Conservation (phyloP, 2,329 filamentous ascomycete species). For the Claviceps fusiformis region DNA sequence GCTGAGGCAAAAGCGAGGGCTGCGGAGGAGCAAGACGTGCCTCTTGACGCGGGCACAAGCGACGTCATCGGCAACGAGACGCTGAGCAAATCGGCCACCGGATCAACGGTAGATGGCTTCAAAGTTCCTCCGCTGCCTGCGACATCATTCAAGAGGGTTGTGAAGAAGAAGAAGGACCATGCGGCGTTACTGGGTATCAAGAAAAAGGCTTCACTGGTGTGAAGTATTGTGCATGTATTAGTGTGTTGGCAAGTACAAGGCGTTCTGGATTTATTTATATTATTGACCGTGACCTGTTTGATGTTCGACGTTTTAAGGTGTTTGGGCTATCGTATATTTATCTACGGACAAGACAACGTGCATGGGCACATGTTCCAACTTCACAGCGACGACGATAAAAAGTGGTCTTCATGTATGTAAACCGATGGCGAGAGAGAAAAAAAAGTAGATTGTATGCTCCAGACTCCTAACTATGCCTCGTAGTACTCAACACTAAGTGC, state of each 20-base stretch:
- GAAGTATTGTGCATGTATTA: neutral
- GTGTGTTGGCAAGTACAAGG: neutral
- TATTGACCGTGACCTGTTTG: too few species aligned
- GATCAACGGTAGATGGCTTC: slow-evolving; percentile 13
- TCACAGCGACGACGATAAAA: too few species aligned
- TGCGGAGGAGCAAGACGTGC: slow-evolving; percentile 30
- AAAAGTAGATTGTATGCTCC: neutral
- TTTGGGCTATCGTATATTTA: too few species aligned
- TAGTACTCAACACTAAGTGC: neutral
- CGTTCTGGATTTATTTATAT: too few species aligned
- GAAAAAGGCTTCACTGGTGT: slow-evolving; percentile 56
- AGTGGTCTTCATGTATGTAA: too few species aligned
- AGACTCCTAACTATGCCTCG: neutral
- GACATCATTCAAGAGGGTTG: slow-evolving; percentile 56
- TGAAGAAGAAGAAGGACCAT: slow-evolving; percentile 81
- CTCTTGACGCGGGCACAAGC: neutral
- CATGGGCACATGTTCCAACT: too few species aligned
- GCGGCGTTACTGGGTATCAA: slow-evolving; percentile 70
- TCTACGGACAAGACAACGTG: too few species aligned
- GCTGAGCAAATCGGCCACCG: slow-evolving; percentile 11
- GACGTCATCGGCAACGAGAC: neutral
- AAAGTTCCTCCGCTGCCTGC: slow-evolving; percentile 17
- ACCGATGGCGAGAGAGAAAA: too few species aligned
- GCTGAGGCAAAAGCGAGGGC: slow-evolving; percentile 43
- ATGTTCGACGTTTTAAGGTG: too few species aligned